Percentiles rank a stretch among this genome's conserved stretches.
Conservation (phyloP, 345 rosid species). For the Aquilaria yunnanensis region DNA sequence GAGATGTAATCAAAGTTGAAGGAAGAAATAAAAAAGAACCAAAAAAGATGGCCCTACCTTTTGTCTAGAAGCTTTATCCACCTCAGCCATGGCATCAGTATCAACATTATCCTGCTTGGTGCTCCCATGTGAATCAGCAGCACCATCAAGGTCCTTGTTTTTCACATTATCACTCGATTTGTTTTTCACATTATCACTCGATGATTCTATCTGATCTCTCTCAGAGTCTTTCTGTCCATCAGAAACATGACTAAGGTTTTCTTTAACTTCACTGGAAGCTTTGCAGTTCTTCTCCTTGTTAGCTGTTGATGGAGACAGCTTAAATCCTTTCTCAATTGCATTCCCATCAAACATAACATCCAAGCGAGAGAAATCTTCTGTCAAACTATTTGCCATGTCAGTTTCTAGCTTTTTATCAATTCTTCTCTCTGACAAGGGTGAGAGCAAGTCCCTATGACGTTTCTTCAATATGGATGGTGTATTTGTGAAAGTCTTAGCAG, state of each 20-base stretch:
- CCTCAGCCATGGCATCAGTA: conserved; percentile 25
- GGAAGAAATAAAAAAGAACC: not conserved
- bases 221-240: conserved; percentile 24
- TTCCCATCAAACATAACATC: conserved; percentile 74
- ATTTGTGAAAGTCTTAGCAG: conserved; percentile 62
- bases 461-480: conserved; percentile 92
- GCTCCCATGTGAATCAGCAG: conserved; percentile 22
- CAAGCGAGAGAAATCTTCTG: conserved; percentile 72
- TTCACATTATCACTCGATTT: conserved; percentile 17
- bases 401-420: conserved; percentile 78
- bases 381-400: conserved; percentile 58
- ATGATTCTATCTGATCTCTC: conserved; percentile 17
- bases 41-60: conserved; percentile 31
- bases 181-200: conserved; percentile 19
- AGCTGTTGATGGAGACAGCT: conserved; percentile 25
- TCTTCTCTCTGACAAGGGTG: conserved; percentile 82
- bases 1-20: not conserved
- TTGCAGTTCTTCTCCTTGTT: conserved; percentile 21
- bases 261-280: conserved; percentile 39
- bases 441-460: conserved; percentile 72
- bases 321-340: conserved; percentile 29
- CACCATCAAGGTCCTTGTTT: conserved; percentile 21
- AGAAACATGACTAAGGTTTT: conserved; percentile 31
- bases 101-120: conserved; percentile 22
- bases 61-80: conserved; percentile 19